Percentiles rank a stretch among this genome's conserved stretches.
Evolutionary conservation across 768 basidiomycete species (phyloP).

Genomic region (Lactarius indigo): DNA sequence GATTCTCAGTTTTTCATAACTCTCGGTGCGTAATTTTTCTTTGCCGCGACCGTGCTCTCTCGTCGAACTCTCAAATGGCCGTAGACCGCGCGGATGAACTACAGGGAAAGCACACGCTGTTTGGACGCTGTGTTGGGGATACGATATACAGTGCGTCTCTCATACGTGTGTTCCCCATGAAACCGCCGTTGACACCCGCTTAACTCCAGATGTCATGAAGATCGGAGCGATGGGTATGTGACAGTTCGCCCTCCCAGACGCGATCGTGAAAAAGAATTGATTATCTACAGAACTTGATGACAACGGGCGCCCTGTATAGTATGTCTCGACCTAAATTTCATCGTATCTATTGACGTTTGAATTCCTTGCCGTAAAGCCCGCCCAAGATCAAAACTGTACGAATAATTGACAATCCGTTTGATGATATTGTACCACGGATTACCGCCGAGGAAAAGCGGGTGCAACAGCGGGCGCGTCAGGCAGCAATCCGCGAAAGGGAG

Average conservation of each 20-base stretch:
- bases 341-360: conserved; percentile 4
- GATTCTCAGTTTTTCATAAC: conserved; percentile 96
- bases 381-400: conserved; percentile 85
- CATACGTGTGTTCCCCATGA: not conserved
- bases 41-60: not conserved
- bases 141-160: conserved; percentile 74
- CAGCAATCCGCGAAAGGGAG: conserved; percentile 73
- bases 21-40: conserved; percentile 51
- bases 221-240: conserved; percentile 82
- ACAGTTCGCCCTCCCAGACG: not conserved
- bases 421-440: conserved; percentile 93
- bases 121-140: conserved; percentile 86
- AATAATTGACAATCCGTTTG: conserved; percentile 91
- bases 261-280: not conserved
- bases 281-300: conserved; percentile 57
- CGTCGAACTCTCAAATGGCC: not conserved
- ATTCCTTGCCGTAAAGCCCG: conserved; percentile 48
- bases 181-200: not conserved
- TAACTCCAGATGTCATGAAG: conserved; percentile 73
- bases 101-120: conserved; percentile 91
- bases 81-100: conserved; percentile 88
- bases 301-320: conserved; percentile 81
- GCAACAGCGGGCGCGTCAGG: conserved; percentile 78
- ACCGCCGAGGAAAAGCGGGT: conserved; percentile 88
- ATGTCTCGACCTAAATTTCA: conserved; percentile 27